Evolutionary conservation across 345 rosid genomes (phyloP).

Genomic region (Salix brachista): DNA sequence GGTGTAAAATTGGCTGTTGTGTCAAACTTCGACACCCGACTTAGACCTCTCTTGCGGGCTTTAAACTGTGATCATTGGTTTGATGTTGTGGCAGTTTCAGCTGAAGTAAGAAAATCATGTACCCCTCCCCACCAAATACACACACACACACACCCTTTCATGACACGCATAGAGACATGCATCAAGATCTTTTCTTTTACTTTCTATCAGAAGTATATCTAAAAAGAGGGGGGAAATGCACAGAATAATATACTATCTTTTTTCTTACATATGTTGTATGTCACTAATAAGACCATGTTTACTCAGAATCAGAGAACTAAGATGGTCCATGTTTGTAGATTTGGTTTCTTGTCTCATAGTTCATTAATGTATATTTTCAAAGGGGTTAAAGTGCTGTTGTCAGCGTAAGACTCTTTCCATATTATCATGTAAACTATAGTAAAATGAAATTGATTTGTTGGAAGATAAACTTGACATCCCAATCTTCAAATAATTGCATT

Average conservation of each 20-base stretch:
- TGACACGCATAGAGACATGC: background rate
- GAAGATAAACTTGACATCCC: background rate
- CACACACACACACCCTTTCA: background rate
- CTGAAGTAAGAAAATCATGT: constrained; percentile 54
- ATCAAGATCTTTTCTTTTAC: background rate
- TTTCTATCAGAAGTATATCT: background rate
- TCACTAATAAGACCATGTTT: background rate
- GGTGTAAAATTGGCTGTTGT: constrained; percentile 89
- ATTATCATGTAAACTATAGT: background rate
- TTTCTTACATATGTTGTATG: background rate
- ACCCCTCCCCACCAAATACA: background rate
- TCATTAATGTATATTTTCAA: background rate
- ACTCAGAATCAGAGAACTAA: background rate
- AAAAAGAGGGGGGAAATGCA: background rate
- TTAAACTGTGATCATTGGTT: constrained; percentile 89
- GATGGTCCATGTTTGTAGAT: background rate
- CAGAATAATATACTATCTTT: background rate
- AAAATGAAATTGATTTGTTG: background rate
- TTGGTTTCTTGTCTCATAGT: background rate
- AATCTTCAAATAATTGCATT: background rate
- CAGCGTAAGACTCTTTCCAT: background rate
- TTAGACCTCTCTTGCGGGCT: constrained; percentile 78
- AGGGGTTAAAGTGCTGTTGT: background rate
- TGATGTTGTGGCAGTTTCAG: constrained; percentile 95
- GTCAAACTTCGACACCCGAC: constrained; percentile 92